Conservation (phyloP, 1,139 yeast species). For the Yamadazyma songkhlaensis region DNA sequence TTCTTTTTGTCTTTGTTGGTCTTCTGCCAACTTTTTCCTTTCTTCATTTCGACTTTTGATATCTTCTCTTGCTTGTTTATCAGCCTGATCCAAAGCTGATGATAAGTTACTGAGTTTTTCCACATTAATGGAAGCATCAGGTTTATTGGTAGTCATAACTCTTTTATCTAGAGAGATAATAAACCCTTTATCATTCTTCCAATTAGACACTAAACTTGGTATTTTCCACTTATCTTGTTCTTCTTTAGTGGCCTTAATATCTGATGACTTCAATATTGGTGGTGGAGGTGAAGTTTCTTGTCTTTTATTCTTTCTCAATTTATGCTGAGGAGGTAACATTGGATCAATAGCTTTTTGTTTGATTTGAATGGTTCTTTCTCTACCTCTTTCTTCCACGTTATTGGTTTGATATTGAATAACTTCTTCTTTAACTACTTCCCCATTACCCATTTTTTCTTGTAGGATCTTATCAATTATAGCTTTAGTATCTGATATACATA, state of each 20-base stretch:
- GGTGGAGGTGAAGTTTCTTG: constrained; percentile 68
- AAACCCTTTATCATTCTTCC: constrained; percentile 95
- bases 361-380: constrained; percentile 28
- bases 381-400: constrained; percentile 15
- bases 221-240: constrained; percentile 84
- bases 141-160: constrained; percentile 50
- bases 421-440: constrained; percentile 14
- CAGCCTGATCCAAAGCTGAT: constrained; percentile 75
- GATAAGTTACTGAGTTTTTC: constrained; percentile 61
- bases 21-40: constrained; percentile 52
- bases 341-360: constrained; percentile 65
- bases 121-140: constrained; percentile 41
- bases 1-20: constrained; percentile 60
- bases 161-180: constrained; percentile 81
- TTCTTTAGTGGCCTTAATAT: constrained; percentile 58
- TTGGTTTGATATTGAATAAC: constrained; percentile 21
- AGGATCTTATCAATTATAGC: constrained; percentile 23
- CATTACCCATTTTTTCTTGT: constrained; percentile 17
- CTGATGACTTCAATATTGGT: constrained; percentile 32
- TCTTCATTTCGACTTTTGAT: constrained; percentile 58
- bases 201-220: constrained; percentile 89
- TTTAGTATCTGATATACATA: constrained; percentile 30
- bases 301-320: constrained; percentile 69
- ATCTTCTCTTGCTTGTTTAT: constrained; percentile 68
- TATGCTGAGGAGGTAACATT: constrained; percentile 77